Evolutionary conservation across 2,329 filamentous ascomycete genomes (phyloP), one percentile per base, ranked within the genome.

Genomic region (Botrytis sinoallii): DNA sequence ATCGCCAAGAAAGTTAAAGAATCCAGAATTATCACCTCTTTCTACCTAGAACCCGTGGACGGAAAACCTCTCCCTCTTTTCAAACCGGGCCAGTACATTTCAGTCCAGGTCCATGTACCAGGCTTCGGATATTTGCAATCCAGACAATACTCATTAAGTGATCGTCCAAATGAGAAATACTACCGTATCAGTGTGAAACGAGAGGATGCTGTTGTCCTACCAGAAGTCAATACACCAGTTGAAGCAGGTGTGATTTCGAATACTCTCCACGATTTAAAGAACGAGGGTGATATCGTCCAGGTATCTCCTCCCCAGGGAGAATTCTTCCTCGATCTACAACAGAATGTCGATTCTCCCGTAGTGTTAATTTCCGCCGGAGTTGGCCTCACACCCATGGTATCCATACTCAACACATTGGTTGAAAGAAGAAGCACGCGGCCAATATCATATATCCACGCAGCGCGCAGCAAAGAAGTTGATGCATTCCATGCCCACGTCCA

Each of bases 151-250:
- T 92, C 90, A 65, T 85, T 95, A 73, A 92, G 89, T 79, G 89
- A 92, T 77, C 85, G 83, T 3, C 85, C 85, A 6, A 76, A 77
- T 38, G 77, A 77, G n/a, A 84, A 86, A 66, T 87, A 89, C 82
- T 93, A 93, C 82, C 88, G 93, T 72, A 90, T 95, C 83, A 92
- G 88, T 77, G 90, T 95, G 75, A 95, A 94, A 86, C 87, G 85
- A 73, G 91, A 89, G 76, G 79, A 80, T 3, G 76, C 73, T 6
- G 67, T 80, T 22, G 32, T 69, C 10, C 10, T 52, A 16, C 40
- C 35, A 1, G 46, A 32, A 44, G 7, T 16, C n/a, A 61, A 55
- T 3, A 40, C 55, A 14, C 14, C 32, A 16, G 32, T 61, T 14
- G 40, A 73, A 16, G 40, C 67, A 22, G 72, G 72, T 18, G 48